These are phyloP conservation scores for Phellinidium pouzarii DNA, from an alignment of 1,284 basidiomycete genomes.

Conservation along the genomic window DNA sequence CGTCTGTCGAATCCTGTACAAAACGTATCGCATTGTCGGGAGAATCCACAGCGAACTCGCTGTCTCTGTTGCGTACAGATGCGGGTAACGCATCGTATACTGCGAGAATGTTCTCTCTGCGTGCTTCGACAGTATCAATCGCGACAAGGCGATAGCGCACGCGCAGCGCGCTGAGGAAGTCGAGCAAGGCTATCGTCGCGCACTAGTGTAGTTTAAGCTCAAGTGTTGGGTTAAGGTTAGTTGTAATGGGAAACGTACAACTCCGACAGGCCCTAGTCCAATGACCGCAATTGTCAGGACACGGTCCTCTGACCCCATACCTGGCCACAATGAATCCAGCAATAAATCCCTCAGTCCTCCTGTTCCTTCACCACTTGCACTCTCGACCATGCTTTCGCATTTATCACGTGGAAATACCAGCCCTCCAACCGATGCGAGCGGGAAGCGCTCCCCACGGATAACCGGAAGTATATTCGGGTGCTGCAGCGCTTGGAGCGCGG, in stretches of 20 bases:
- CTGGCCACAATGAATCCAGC: conserved; percentile 17
- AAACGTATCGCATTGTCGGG: conserved; percentile 46
- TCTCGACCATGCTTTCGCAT: not conserved
- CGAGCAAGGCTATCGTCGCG: conserved; percentile 55
- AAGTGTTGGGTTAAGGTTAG: conserved; percentile 6
- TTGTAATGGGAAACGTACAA: conserved; percentile 34
- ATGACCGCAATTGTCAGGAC: conserved; percentile 56
- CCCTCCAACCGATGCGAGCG: conserved; percentile 34
- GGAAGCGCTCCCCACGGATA: conserved; percentile 51
- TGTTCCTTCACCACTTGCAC: conserved; percentile 6
- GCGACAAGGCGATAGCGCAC: conserved; percentile 51
- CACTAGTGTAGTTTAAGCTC: conserved; percentile 33
- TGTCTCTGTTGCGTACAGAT: conserved; percentile 37
- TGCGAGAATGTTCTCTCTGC: conserved; percentile 50
- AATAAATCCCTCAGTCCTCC: conserved; percentile 7
- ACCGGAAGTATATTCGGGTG: conserved; percentile 63
- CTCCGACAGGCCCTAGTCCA: conserved; percentile 71
- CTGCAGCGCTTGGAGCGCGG: conserved; percentile 62
- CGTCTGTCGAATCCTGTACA: conserved; percentile 45
- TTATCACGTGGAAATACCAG: not conserved
- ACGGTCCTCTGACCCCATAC: conserved; percentile 38
- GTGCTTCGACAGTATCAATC: conserved; percentile 50
- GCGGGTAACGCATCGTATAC: conserved; percentile 46
- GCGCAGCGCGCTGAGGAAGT: conserved; percentile 43
- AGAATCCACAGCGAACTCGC: conserved; percentile 43